Evolutionary conservation across 2,329 filamentous ascomycete species (phyloP), one percentile per base, ranked within the genome.

Genomic region (Aspergillus viridinutans): DNA sequence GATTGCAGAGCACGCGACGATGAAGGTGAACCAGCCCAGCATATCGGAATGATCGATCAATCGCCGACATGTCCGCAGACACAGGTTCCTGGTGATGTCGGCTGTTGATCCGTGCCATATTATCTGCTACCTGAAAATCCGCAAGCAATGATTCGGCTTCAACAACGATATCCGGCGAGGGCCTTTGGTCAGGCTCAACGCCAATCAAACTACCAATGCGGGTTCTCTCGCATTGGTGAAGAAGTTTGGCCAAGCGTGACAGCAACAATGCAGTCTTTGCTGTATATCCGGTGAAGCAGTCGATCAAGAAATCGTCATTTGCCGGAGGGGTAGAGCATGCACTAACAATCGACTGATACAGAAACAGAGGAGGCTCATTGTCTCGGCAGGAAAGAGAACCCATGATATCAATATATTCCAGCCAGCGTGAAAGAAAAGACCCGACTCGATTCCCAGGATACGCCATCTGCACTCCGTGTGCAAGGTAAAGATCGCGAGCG

Each of bases 271-370:
- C 82, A 65, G 87, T 91, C 38, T 84, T 82, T 23, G 84, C 87
- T 0, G 88, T 90, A 73, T 91, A 92, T 8, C 90, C 90, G 66
- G 90, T 86, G 60, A 92, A 86, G 72, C 89, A 94, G 73, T 92
- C 90, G 56, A 92, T 90, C 57, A 88, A 80, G 64, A 83, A 85
- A 49, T 84, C 87, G 61, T 87, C 82, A 54, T 85, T 82, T 48
- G 81, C 78, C 35, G 83, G 79, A 3, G 76, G 68, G 4, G 79
- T 78, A 56, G 81, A 81, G 58, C 84, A 81, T 10, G 80, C 71
- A 35, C 60, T 69, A 14, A 73, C 26, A 21, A 72, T 60, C 2
- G 72, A 72, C 67, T 72, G 83, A 72, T 76, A 85, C 69, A 78
- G 75, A 55, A 76, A 79, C 8, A 84, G 75, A 0, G 83, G 81